Conservation (phyloP, 176 grass and related monocot genomes). For the Rhipidocladum racemiflorum region DNA sequence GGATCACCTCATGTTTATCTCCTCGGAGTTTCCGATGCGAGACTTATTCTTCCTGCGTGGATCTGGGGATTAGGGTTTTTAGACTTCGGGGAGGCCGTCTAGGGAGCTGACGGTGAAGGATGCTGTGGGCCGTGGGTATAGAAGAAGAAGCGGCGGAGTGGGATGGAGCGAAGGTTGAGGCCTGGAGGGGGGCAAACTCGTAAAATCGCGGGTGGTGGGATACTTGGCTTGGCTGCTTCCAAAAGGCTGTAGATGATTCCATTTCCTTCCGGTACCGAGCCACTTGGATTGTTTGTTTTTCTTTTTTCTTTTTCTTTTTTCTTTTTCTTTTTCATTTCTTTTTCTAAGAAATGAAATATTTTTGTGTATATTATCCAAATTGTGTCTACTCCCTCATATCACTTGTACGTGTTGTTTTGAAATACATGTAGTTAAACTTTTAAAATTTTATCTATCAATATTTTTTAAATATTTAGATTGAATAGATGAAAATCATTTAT, state of each 20-base stretch:
- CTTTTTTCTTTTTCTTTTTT: too few species aligned
- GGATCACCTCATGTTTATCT: conserved; percentile 39
- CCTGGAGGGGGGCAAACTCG: conserved; percentile 5
- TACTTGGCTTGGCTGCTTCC: conserved; percentile 7
- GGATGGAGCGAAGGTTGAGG: neutral
- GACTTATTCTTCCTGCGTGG: neutral
- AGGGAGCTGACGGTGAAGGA: neutral
- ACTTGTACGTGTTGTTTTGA: too few species aligned
- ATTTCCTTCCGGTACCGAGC: neutral
- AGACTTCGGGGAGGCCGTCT: conserved; percentile 10
- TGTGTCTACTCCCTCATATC: too few species aligned
- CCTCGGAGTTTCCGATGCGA: neutral
- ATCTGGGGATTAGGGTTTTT: conserved; percentile 21
- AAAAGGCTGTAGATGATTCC: conserved; percentile 36
- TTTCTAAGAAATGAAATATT: too few species aligned
- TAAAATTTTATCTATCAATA: too few species aligned
- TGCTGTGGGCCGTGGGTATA: neutral
- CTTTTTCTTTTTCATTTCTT: too few species aligned
- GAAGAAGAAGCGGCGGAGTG: neutral
- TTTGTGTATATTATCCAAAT: too few species aligned
- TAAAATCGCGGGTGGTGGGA: neutral
- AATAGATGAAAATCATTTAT: too few species aligned
- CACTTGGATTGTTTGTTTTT: too few species aligned
- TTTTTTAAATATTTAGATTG: too few species aligned
- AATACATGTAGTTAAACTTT: too few species aligned